Evolutionary conservation across 2,329 filamentous ascomycete genomes (phyloP), one percentile per base, ranked within the genome.

Genomic region (Penicillium corylophilum): DNA sequence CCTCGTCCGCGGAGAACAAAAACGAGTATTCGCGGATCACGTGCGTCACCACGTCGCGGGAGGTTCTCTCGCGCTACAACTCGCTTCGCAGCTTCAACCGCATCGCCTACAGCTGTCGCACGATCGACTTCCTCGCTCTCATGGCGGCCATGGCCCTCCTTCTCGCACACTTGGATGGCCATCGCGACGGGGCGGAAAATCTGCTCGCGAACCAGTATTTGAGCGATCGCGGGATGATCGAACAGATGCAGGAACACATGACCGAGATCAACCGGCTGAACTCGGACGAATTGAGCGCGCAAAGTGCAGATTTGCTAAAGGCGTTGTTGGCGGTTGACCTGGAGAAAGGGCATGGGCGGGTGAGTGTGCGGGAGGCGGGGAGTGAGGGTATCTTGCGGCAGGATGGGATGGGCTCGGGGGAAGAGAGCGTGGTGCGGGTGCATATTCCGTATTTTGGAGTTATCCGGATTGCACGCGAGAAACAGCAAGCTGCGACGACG

Each of bases 21-120:
- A 74, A 77, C 49, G 74, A 78, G n/a, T 80, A 80, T 59, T 79
- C 74, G 53, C 77, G 77, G 51, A 73, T 73, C 5, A 75, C 76
- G 1, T 79, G 78, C 55, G 67, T 80, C 33, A 74, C 74, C 18
- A 76, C 81, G 1, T 79, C 77, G 26, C 77, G 82, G 2, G 76
- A 77, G 46, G 70, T 83, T 9, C 68, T 84, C 4, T 61, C 59
- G 2, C 75, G 77, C 0, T 83, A 79, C 50, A 62, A 79, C 18
- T 53, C 70, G 13, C 79, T 80, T 56, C 75, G 78, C 28, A 55
- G 64, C 16, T 68, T 68, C 6, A 61, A 60, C 42, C 24, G 23
- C 8, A 44, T 56, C 1, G 31, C 59, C 3, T 60, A 51, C 23
- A 56, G 54, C 42, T 67, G 63, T 47, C 64, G 65, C 2, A 50